Percentiles rank a stretch among this genome's conserved stretches.
Conservation (phyloP, 495 filamentous ascomycete genomes). For the Penicillium bovifimosum region DNA sequence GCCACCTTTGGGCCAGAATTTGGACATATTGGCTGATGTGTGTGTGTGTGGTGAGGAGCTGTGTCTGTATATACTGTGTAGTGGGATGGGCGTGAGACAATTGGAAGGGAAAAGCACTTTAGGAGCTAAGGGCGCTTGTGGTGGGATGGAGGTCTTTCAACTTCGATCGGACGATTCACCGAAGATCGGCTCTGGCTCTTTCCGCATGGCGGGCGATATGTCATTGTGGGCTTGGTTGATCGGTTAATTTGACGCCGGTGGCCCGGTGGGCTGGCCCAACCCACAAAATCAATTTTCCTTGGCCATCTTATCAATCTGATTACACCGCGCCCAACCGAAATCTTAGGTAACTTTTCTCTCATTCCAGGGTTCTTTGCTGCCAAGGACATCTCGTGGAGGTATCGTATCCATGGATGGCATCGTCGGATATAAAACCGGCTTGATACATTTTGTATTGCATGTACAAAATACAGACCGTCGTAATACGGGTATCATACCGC, state of each 20-base stretch:
- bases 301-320: constrained; percentile 10
- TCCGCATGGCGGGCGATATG: constrained; percentile 1
- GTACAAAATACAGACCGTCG: background rate
- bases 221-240: background rate
- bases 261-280: no score
- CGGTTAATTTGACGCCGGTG: background rate
- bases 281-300: background rate
- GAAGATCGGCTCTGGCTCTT: background rate
- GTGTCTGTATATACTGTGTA: background rate
- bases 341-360: constrained; percentile 5
- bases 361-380: background rate
- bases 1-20: constrained; percentile 46
- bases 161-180: constrained; percentile 2
- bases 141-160: background rate
- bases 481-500: no score
- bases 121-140: background rate
- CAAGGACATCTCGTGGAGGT: background rate
- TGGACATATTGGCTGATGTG: constrained; percentile 31
- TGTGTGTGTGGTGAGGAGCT: background rate
- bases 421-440: background rate
- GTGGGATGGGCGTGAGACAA: background rate
- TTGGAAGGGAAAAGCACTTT: background rate
- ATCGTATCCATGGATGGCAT: background rate
- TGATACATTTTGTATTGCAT: background rate
- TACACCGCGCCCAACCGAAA: constrained; percentile 2